Base-by-base conservation (phyloP, 2,329 filamentous ascomycete genomes). In the Dactylellina cionopaga region DNA sequence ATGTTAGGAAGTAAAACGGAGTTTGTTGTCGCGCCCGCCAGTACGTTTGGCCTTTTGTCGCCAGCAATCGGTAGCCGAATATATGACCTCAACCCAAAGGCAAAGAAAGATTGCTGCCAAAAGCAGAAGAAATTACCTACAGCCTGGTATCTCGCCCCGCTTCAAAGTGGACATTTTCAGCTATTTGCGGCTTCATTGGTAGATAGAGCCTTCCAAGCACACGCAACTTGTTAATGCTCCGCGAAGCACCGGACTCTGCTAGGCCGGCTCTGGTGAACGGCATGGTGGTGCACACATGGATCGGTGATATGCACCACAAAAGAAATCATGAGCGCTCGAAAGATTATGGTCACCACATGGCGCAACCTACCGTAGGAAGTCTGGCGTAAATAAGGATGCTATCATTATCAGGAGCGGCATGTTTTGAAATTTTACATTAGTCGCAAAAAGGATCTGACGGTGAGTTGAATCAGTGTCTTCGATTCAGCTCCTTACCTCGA, bases 31-130 rank as follows among this genome's bases (percentile, higher is more conserved):
- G 44, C 43, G 29, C 15, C 31, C 47, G 35, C 59, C 33, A 51
- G 51, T 60, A 59, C 54, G 17, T 33, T 56, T 59, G 44, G 25
- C 63, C 52, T 46, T 25, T 52, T 60, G 46, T 60, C 63, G 63
- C 63, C 63, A 68, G 44, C 24, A 66, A 25, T 56, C 39, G 43
- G 51, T 66, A 66, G 41, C 62, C 62, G 62, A 58, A 25, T 66
- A 56, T 66, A 43, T 56, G 25, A 46, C 46, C 10, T 35, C 27
- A 49, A 56, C 19, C 43, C n/a, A n/a, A n/a, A n/a, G n/a, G n/a
- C n/a, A n/a, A n/a, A n/a, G n/a, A 29, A 43, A 22, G 10, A 25
- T 51, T 52, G 62, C 51, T 49, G 10, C 62, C 62, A 19, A 33
- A 56, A 47, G 19, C 1, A 29, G 44, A 11, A 39, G 25, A 19